Conservation (phyloP, 768 basidiomycete species). For the Mycena chlorophos region DNA sequence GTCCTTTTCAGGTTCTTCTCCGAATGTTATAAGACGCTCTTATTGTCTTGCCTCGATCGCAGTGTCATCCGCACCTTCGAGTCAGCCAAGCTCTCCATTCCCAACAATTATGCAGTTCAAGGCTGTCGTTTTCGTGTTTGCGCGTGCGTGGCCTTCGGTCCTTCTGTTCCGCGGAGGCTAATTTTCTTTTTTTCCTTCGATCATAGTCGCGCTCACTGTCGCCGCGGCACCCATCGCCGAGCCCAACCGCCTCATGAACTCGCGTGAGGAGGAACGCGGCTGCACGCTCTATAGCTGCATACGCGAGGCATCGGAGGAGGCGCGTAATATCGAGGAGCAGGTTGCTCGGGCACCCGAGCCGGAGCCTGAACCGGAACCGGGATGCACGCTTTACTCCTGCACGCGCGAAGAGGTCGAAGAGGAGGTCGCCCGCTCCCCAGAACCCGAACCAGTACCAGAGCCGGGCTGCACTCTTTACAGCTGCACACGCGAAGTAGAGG, state of each 20-base stretch:
- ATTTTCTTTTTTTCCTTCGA: too few relatives aligned
- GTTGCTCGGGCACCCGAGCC: too few relatives aligned
- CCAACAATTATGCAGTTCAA: slow-evolving; percentile 18
- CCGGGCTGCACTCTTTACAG: too few relatives aligned
- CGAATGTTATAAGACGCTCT: slow-evolving; percentile 1
- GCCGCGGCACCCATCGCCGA: slow-evolving; percentile 19
- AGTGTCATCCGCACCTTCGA: slow-evolving; percentile 6
- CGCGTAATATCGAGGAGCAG: too few relatives aligned
- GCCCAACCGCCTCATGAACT: not conserved
- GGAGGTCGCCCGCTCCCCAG: slow-evolving; percentile 7
- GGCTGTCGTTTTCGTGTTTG: slow-evolving; percentile 13
- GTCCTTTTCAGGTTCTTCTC: not conserved
- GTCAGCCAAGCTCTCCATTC: slow-evolving; percentile 3
- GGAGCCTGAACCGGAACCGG: slow-evolving; percentile 4
- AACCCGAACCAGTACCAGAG: slow-evolving; percentile 2
- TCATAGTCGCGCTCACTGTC: slow-evolving; percentile 16
- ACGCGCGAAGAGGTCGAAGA: slow-evolving; percentile 4
- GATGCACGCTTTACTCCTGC: too few relatives aligned
- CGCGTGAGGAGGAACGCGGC: not conserved
- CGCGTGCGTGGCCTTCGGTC: slow-evolving; percentile 12
- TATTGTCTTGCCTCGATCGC: slow-evolving; percentile 9
- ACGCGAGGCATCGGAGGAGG: too few relatives aligned
- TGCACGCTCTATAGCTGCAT: too few relatives aligned
- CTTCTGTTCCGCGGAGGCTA: not conserved
- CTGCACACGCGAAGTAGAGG: slow-evolving; percentile 6